Conservation (phyloP, 1,139 yeast genomes). For the Debaryomyces coudertii region DNA sequence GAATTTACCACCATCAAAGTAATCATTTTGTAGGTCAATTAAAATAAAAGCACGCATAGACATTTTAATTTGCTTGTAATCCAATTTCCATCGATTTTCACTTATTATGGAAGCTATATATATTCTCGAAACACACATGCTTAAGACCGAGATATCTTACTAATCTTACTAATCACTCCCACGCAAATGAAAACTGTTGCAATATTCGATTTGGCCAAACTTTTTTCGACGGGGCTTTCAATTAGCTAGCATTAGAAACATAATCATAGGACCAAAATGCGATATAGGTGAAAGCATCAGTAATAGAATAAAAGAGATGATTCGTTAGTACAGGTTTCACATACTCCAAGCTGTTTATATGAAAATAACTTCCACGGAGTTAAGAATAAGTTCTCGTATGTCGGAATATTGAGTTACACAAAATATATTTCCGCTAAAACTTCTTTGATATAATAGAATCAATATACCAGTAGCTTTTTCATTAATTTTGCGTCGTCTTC, state of each 20-base stretch:
- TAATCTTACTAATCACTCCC: neutral
- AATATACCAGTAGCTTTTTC: too few relatives aligned
- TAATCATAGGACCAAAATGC: neutral
- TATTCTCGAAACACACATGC: neutral
- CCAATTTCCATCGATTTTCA: neutral
- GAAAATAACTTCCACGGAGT: too few relatives aligned
- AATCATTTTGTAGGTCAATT: conserved; percentile 13
- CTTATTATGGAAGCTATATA: neutral
- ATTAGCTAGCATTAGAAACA: neutral
- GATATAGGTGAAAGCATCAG: neutral
- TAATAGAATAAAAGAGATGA: neutral
- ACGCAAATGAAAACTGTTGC: neutral
- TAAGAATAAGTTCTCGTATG: too few relatives aligned
- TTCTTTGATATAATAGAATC: too few relatives aligned
- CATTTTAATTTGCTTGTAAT: conserved; percentile 1
- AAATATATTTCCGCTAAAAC: too few relatives aligned
- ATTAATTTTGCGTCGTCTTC: too few relatives aligned
- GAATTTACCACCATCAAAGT: conserved; percentile 10
- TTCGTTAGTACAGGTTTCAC: too few relatives aligned
- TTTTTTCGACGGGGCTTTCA: neutral
- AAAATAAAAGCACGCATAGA: conserved; percentile 11
- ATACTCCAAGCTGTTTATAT: too few relatives aligned
- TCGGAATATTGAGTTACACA: too few relatives aligned
- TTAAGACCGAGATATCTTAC: neutral
- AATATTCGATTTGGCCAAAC: neutral